Evolutionary conservation across 2,329 filamentous ascomycete genomes (phyloP).

Genomic region (Coniochaeta hoffmannii): DNA sequence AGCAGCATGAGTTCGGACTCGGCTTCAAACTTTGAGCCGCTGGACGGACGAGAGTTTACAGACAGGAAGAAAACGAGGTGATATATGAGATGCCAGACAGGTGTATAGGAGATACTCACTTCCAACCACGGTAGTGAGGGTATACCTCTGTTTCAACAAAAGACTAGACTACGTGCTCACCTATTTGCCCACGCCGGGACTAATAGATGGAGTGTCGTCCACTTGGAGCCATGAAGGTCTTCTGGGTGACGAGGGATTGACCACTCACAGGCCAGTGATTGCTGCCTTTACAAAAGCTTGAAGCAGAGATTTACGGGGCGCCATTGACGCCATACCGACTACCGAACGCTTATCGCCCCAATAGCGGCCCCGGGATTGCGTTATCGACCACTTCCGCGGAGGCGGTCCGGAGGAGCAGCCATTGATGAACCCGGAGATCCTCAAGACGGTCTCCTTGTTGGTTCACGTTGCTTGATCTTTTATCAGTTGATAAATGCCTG

Average conservation of each 20-base stretch:
- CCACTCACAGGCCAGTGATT: constrained; percentile 2
- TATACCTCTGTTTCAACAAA: neutral
- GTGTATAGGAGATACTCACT: neutral
- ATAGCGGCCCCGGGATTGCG: constrained; percentile 3
- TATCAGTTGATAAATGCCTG: too few relatives aligned
- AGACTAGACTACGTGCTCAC: neutral
- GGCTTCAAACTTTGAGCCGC: neutral
- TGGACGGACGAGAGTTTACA: neutral
- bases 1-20: too few relatives aligned
- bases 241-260: neutral
- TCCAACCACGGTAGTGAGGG: neutral
- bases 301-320: constrained; percentile 8
- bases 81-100: neutral
- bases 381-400: neutral
- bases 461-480: neutral
- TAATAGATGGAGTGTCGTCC: neutral
- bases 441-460: neutral
- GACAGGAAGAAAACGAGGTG: neutral
- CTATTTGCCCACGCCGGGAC: neutral
- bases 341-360: constrained; percentile 10
- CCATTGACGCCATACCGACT: constrained; percentile 13
- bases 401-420: neutral
- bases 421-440: neutral
- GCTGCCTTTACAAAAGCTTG: neutral
- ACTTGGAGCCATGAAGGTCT: neutral